Conservation (phyloP, 306 rosid genomes). For the Cyclanthera cordifolia region DNA sequence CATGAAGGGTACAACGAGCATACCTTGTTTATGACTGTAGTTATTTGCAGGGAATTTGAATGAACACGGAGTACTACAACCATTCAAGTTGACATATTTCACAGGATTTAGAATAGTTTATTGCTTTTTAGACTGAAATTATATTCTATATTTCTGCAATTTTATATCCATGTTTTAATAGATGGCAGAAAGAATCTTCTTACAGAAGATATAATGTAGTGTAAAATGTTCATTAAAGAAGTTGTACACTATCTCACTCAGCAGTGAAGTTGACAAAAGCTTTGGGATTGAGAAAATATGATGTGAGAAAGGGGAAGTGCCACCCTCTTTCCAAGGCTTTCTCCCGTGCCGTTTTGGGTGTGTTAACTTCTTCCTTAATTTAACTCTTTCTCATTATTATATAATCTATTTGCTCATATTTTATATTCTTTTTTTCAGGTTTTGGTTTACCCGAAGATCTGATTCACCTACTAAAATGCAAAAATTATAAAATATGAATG, state of each 20-base stretch:
- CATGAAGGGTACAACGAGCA: no score
- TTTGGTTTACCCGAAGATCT: conserved; percentile 21
- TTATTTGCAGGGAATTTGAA: neutral
- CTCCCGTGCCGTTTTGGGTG: conserved; percentile 84
- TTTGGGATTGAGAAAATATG: conserved; percentile 33
- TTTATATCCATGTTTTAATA: neutral
- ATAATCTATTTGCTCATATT: conserved; percentile 1
- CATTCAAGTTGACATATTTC: neutral
- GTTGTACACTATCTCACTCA: conserved; percentile 8
- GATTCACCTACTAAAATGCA: conserved; percentile 12
- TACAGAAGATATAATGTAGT: neutral
- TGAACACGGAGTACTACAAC: neutral
- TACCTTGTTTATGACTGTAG: no score
- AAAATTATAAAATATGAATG: neutral
- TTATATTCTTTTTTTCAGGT: conserved; percentile 23
- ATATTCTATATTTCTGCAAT: neutral
- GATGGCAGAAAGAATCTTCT: conserved; percentile 12
- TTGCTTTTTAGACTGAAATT: neutral
- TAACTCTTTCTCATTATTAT: conserved; percentile 20
- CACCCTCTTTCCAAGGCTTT: conserved; percentile 19
- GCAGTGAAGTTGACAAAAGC: conserved; percentile 17
- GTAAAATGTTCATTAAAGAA: conserved; percentile 3
- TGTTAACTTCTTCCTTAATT: conserved; percentile 45
- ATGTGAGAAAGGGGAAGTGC: conserved; percentile 32
- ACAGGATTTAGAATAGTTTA: neutral